Evolutionary conservation across 768 basidiomycete genomes (phyloP).

Genomic region (Mycena rebaudengoi): DNA sequence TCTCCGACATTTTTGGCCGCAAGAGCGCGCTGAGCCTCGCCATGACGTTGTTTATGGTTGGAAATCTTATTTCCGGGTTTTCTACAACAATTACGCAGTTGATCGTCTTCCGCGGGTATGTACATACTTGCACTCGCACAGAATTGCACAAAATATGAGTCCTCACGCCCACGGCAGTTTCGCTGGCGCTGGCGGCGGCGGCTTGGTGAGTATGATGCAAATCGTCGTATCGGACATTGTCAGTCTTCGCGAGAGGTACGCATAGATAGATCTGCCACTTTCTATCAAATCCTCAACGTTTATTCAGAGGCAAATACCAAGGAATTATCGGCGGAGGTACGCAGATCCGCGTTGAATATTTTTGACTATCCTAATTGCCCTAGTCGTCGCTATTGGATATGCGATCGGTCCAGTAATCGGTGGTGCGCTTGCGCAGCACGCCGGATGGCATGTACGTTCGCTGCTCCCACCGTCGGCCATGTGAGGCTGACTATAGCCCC

Average conservation of each 20-base stretch:
- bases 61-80: constrained; percentile 73
- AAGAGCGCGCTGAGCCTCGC: constrained; percentile 66
- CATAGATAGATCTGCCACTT: background rate
- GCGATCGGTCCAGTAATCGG: constrained; percentile 75
- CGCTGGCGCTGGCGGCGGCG: constrained; percentile 76
- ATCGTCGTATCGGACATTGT: constrained; percentile 81
- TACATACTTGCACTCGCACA: too few relatives aligned
- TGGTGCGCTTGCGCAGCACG: constrained; percentile 68
- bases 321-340: constrained; percentile 67
- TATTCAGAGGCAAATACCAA: constrained; percentile 79
- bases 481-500: background rate
- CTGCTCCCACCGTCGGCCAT: background rate
- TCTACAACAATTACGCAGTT: constrained; percentile 70
- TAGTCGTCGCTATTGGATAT: constrained; percentile 63
- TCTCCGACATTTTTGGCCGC: constrained; percentile 74
- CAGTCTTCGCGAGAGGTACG: constrained; percentile 68
- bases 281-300: background rate
- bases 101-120: constrained; percentile 68
- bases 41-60: constrained; percentile 71
- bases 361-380: background rate
- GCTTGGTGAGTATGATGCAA: constrained; percentile 73
- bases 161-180: constrained; percentile 32
- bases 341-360: constrained; percentile 35
- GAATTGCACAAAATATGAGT: too few relatives aligned
- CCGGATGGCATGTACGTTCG: constrained; percentile 67